Percentiles rank a stretch among this genome's conserved stretches.
These are phyloP conservation scores for Viola odorata DNA, from an alignment of 345 rosid species.

Conservation along the genomic window DNA sequence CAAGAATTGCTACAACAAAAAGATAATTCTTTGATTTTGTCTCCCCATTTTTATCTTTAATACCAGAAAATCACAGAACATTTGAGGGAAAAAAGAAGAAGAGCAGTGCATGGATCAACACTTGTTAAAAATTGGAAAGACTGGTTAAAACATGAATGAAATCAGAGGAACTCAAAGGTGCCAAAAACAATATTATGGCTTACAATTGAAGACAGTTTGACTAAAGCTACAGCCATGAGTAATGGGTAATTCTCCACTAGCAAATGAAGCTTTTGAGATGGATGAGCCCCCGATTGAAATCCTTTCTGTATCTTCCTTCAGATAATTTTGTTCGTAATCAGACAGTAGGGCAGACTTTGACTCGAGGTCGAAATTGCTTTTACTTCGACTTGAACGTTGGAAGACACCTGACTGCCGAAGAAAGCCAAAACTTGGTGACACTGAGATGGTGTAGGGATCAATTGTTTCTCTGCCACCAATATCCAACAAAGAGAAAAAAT, in stretches of 20 bases:
- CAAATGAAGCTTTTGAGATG: constrained; percentile 57
- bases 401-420: constrained; percentile 34
- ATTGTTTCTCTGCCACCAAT: constrained; percentile 51
- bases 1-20: neutral
- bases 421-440: constrained; percentile 60
- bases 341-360: constrained; percentile 49
- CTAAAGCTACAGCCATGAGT: constrained; percentile 71
- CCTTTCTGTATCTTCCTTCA: constrained; percentile 35
- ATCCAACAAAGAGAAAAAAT: neutral
- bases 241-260: constrained; percentile 53
- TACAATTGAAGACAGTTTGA: constrained; percentile 88
- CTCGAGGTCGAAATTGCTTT: constrained; percentile 47
- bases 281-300: constrained; percentile 49
- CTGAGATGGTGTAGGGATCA: constrained; percentile 69
- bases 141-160: neutral
- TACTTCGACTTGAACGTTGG: constrained; percentile 30
- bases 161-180: neutral
- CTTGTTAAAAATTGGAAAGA: neutral
- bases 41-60: neutral
- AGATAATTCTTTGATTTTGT: neutral
- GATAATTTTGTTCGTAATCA: constrained; percentile 24
- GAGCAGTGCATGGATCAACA: neutral
- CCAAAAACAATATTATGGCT: neutral
- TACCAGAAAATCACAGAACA: neutral
- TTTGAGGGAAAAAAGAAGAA: neutral